Evolutionary conservation across 2,329 filamentous ascomycete species (phyloP).

Genomic region (Trichoderma polysporum): DNA sequence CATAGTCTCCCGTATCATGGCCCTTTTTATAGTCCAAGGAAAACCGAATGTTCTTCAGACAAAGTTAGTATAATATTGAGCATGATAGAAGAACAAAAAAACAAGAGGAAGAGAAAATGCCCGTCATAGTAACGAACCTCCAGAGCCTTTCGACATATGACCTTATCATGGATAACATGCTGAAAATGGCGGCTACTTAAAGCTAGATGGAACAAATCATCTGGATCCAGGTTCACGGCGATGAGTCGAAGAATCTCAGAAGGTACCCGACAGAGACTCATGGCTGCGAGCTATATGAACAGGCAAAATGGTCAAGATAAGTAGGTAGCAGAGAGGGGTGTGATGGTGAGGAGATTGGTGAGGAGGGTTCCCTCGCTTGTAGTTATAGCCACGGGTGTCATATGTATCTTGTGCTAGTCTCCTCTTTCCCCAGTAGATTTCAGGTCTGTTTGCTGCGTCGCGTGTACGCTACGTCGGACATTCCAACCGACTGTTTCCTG

Average conservation of each 20-base stretch:
- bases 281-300: conserved; percentile 16
- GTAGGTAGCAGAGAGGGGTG: background rate
- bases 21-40: conserved; percentile 28
- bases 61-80: background rate
- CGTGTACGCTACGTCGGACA: background rate
- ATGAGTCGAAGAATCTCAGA: conserved; percentile 66
- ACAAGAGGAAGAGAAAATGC: background rate
- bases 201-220: conserved; percentile 58
- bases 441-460: background rate
- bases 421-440: background rate
- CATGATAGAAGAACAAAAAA: background rate
- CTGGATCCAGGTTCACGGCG: conserved; percentile 52
- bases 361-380: background rate
- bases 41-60: conserved; percentile 24
- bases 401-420: background rate
- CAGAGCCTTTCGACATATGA: conserved; percentile 57
- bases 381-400: background rate
- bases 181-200: conserved; percentile 52
- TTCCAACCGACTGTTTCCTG: background rate
- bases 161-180: conserved; percentile 51
- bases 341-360: background rate
- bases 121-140: conserved; percentile 49
- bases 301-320: background rate
- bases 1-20: conserved; percentile 25
- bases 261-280: conserved; percentile 47